These are phyloP conservation scores for Boletellus sp. DNA, from an alignment of 768 basidiomycete species.

Conservation along the genomic window DNA sequence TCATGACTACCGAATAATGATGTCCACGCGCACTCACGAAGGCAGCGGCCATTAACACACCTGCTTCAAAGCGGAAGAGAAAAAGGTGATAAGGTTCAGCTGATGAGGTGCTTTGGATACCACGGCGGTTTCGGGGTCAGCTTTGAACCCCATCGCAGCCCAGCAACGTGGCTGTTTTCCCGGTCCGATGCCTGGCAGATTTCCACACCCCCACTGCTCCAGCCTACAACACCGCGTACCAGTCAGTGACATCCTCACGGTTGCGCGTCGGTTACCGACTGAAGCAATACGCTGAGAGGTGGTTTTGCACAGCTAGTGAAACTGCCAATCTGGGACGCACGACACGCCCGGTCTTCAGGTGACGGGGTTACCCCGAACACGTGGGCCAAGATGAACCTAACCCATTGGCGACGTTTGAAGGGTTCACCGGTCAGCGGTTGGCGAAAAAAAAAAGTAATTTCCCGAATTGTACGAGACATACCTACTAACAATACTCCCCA, in stretches of 20 bases:
- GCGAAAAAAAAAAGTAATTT: neutral
- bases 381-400: neutral
- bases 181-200: neutral
- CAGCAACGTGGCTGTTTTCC: neutral
- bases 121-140: neutral
- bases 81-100: neutral
- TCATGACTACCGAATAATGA: neutral
- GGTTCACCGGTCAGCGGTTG: neutral
- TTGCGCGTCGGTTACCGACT: neutral
- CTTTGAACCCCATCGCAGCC: too few relatives aligned
- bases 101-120: neutral
- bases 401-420: neutral
- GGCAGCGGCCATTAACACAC: conserved; percentile 9
- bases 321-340: neutral
- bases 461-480: neutral
- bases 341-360: neutral
- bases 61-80: neutral
- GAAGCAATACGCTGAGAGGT: neutral
- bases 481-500: neutral
- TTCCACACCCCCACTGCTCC: neutral
- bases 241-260: neutral
- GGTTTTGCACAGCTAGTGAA: neutral
- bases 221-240: neutral
- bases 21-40: neutral
- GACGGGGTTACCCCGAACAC: neutral